These are phyloP conservation scores for Wickerhamia fluorescens DNA, from an alignment of 805 yeast species.

Conservation along the genomic window DNA sequence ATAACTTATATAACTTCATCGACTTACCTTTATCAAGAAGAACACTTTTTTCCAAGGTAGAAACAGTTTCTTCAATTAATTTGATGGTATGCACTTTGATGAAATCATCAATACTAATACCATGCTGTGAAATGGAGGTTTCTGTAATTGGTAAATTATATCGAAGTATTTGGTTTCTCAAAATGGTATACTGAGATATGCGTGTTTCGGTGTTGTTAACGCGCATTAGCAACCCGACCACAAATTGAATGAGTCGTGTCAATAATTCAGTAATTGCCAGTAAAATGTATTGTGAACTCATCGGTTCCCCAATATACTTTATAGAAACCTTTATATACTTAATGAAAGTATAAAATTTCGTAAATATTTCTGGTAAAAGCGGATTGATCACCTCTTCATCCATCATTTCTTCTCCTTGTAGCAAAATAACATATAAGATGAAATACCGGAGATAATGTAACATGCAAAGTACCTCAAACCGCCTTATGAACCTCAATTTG, in stretches of 20 bases:
- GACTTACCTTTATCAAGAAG: conserved; percentile 11
- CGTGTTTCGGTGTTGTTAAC: conserved; percentile 10
- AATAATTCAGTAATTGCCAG: conserved; percentile 22
- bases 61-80: conserved; percentile 8
- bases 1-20: conserved; percentile 20
- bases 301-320: conserved; percentile 1
- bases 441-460: conserved; percentile 23
- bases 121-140: conserved; percentile 3
- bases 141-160: conserved; percentile 1
- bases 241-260: conserved; percentile 23
- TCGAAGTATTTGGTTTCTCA: conserved; percentile 3
- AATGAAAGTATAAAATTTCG: conserved; percentile 9
- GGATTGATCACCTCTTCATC: conserved; percentile 8
- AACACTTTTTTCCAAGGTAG: conserved; percentile 5
- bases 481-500: conserved; percentile 8
- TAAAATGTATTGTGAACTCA: conserved; percentile 14
- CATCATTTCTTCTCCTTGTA: conserved; percentile 30
- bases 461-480: conserved; percentile 14
- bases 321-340: conserved; percentile 3
- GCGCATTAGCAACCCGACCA: conserved; percentile 27
- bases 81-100: conserved; percentile 6
- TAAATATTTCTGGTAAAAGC: conserved; percentile 12
- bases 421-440: conserved; percentile 20
- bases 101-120: conserved; percentile 6
- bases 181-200: conserved; percentile 4